phyloP scores from a whole-genome alignment of 345 rosid species.

The Cardiospermum halicacabum region DNA sequence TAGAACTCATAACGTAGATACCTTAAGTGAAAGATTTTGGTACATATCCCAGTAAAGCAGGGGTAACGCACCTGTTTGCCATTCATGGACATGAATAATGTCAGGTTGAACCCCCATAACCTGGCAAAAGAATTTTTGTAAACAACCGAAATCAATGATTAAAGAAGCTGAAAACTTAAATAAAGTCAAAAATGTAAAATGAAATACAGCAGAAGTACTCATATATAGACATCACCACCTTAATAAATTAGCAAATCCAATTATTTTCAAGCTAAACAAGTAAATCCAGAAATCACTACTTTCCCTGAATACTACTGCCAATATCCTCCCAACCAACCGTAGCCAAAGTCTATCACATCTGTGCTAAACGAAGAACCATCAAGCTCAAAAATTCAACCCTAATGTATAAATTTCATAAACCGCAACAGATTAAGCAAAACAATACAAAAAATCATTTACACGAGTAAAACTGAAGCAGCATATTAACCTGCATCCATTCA shows the following conservation, averaged over 20 bases:
- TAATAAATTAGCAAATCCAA: not conserved
- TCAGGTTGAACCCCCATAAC: constrained; percentile 49
- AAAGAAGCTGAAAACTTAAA: not conserved
- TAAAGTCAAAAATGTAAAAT: not conserved
- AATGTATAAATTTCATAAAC: not conserved
- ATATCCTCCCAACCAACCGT: not conserved
- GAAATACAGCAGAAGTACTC: constrained; percentile 2
- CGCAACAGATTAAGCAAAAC: not conserved
- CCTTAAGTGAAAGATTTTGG: constrained; percentile 43
- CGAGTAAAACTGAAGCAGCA: not conserved
- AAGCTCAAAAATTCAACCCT: not conserved
- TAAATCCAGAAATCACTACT: not conserved
- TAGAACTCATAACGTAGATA: constrained; percentile 10
- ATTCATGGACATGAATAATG: constrained; percentile 57
- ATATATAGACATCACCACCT: constrained; percentile 11
- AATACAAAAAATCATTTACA: not conserved
- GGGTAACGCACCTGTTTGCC: constrained; percentile 55
- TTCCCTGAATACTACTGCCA: constrained; percentile 6
- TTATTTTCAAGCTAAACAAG: not conserved
- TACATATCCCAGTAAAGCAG: constrained; percentile 66
- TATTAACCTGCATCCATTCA: constrained; percentile 55
- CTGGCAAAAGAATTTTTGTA: constrained; percentile 24
- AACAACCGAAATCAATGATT: not conserved
- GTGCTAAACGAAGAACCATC: not conserved
- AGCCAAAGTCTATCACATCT: not conserved